Conservation (phyloP, 768 basidiomycete genomes). For the Melanogaster broomeanus region DNA sequence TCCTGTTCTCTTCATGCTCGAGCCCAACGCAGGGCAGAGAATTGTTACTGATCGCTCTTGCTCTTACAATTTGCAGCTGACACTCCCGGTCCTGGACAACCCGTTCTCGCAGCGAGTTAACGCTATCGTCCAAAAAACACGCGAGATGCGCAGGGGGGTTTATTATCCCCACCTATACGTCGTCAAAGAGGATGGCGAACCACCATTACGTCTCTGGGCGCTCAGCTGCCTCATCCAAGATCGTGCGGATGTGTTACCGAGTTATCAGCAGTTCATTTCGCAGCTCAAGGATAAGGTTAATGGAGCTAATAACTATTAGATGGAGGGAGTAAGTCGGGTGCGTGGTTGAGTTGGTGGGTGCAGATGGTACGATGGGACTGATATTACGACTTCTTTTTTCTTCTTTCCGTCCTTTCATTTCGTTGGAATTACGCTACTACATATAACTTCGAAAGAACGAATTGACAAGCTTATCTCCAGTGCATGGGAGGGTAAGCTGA, state of each 20-base stretch:
- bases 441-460: background rate
- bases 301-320: conserved; percentile 34
- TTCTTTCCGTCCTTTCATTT: background rate
- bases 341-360: background rate
- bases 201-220: conserved; percentile 92
- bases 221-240: conserved; percentile 94
- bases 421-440: background rate
- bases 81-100: conserved; percentile 89
- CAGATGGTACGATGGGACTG: background rate
- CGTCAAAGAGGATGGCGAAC: conserved; percentile 98
- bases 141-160: conserved; percentile 90
- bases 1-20: background rate
- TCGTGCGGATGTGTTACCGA: conserved; percentile 90
- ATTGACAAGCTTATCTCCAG: background rate
- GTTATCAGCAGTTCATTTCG: conserved; percentile 93
- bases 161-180: conserved; percentile 95
- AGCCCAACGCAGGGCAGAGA: background rate
- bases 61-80: conserved; percentile 52
- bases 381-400: background rate
- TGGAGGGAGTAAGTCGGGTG: background rate
- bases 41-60: background rate
- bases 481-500: background rate
- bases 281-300: conserved; percentile 83
- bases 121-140: conserved; percentile 89
- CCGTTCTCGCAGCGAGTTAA: conserved; percentile 95